A percentile compares a stretch with the other conserved stretches of the same genome.
Evolutionary conservation across 768 basidiomycete genomes (phyloP).

Genomic region (Leccinum longicurvipes): DNA sequence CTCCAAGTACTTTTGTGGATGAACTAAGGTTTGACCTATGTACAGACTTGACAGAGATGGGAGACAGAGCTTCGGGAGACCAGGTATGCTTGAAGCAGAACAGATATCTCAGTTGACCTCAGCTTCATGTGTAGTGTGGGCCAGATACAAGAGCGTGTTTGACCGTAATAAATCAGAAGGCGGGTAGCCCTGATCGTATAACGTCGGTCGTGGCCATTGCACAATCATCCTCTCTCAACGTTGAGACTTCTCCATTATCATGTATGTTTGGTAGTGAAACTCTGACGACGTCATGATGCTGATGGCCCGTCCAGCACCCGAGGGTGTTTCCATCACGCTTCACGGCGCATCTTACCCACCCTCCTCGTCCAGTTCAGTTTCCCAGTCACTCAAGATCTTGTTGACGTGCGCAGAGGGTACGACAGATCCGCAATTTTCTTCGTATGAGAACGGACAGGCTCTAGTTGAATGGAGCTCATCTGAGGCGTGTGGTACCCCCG

Average conservation of each 20-base stretch:
- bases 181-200: slow-evolving; percentile 53
- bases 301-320: slow-evolving; percentile 40
- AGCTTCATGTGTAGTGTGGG: slow-evolving; percentile 49
- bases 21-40: slow-evolving; percentile 68
- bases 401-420: slow-evolving; percentile 50
- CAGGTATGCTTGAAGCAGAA: slow-evolving; percentile 50
- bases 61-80: slow-evolving; percentile 51
- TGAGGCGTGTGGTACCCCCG: slow-evolving; percentile 50
- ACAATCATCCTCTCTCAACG: slow-evolving; percentile 30
- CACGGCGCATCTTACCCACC: slow-evolving; percentile 62
- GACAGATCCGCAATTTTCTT: slow-evolving; percentile 49
- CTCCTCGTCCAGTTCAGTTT: slow-evolving; percentile 37
- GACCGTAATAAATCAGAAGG: slow-evolving; percentile 61
- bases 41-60: slow-evolving; percentile 46
- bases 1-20: slow-evolving; percentile 63
- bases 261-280: slow-evolving; percentile 34
- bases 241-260: slow-evolving; percentile 27
- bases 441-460: slow-evolving; percentile 56
- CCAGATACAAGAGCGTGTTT: slow-evolving; percentile 71
- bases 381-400: slow-evolving; percentile 60
- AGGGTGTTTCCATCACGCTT: slow-evolving; percentile 54
- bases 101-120: slow-evolving; percentile 2
- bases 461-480: slow-evolving; percentile 60
- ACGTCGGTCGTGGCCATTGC: slow-evolving; percentile 76
- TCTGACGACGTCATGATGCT: neutral